Evolutionary conservation across 345 rosid genomes (phyloP).

Genomic region (Arabidopsis suecica): DNA sequence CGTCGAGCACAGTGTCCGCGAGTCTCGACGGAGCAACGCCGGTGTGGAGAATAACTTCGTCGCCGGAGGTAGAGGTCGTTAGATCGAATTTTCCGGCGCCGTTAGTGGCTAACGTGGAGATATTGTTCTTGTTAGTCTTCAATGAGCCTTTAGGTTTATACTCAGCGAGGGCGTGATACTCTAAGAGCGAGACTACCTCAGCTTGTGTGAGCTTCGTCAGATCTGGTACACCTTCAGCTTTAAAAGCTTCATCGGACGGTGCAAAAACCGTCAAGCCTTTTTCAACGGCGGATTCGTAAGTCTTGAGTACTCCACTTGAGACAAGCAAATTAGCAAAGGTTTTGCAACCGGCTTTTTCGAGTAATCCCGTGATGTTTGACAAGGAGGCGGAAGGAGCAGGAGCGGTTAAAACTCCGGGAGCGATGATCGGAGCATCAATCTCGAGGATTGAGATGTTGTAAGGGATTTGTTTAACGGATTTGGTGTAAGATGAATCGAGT

Average conservation of each 20-base stretch:
- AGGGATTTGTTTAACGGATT: slow-evolving; percentile 79
- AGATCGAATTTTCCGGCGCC: slow-evolving; percentile 77
- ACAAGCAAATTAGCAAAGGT: slow-evolving; percentile 68
- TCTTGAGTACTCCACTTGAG: slow-evolving; percentile 78
- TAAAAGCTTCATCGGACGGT: slow-evolving; percentile 89
- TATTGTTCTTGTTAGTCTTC: slow-evolving; percentile 63
- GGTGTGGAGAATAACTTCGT: slow-evolving; percentile 73
- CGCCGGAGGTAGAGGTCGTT: slow-evolving; percentile 64
- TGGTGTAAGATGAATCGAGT: slow-evolving; percentile 75
- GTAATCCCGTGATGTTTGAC: slow-evolving; percentile 70
- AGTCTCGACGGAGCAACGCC: slow-evolving; percentile 73
- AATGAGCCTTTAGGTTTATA: slow-evolving; percentile 74
- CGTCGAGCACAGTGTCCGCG: slow-evolving; percentile 72
- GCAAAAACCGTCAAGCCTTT: slow-evolving; percentile 89
- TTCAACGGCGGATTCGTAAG: slow-evolving; percentile 59
- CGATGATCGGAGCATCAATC: slow-evolving; percentile 70
- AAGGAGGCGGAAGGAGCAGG: slow-evolving; percentile 67
- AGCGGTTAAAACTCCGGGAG: slow-evolving; percentile 66
- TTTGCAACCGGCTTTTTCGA: slow-evolving; percentile 90
- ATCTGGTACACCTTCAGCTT: slow-evolving; percentile 73
- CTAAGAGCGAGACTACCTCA: slow-evolving; percentile 70
- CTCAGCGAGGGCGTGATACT: slow-evolving; percentile 68
- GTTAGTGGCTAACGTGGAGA: slow-evolving; percentile 74
- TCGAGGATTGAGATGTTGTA: slow-evolving; percentile 80
- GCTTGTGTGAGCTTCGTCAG: slow-evolving; percentile 74